Base-by-base conservation (phyloP, 441 rosid genomes). In the Manihot esculenta region DNA sequence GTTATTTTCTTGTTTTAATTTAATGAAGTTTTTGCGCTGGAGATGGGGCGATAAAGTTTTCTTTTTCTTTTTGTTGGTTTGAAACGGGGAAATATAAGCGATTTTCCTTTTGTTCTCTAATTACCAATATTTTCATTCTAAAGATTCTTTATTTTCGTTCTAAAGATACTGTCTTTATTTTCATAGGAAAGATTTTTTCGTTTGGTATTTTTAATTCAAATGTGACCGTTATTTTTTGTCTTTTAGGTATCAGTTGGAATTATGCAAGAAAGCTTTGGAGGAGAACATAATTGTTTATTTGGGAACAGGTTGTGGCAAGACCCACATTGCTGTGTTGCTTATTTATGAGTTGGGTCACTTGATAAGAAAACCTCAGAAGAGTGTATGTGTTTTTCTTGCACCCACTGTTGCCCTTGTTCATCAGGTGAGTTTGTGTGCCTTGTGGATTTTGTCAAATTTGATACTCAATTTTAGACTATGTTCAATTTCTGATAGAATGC, bases 241-340 rank as follows among this genome's bases (percentile, higher is more conserved):
- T 63, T 67, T 27, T 48, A 94, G 99, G 81, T 95, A 95, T 81
- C 98, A 92, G 75, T 70, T 95, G 85, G 98, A 95, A 62, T 74
- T 95, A 62, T 95, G 93, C 82, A 65, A 88, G 83, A 89, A 85
- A 80, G 99, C 99, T 18, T 17, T 83, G 84, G 87, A 88, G 73
- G 96, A 88, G 85, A 92, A 94, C 68, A 73, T 87, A 62, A 88
- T 95, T 53, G 98, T 95, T 14, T 92, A 83, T 79, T 60, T 95
- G 79, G 98, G 84, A 75, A 95, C 98, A 17, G 99, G 99, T 66
- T 87, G 91, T 78, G 99, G 99, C 71, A 95, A 95, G 85, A 95
- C 99, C 26, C 99, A 92, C 78, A 92, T 95, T 61, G 96, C 99
- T 5, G 94, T 92, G 70, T 85, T 95, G 82, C 89, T 95, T 74